These are phyloP conservation scores for Protomyces inundatus DNA, from an alignment of 1,139 yeast species.

Conservation along the genomic window DNA sequence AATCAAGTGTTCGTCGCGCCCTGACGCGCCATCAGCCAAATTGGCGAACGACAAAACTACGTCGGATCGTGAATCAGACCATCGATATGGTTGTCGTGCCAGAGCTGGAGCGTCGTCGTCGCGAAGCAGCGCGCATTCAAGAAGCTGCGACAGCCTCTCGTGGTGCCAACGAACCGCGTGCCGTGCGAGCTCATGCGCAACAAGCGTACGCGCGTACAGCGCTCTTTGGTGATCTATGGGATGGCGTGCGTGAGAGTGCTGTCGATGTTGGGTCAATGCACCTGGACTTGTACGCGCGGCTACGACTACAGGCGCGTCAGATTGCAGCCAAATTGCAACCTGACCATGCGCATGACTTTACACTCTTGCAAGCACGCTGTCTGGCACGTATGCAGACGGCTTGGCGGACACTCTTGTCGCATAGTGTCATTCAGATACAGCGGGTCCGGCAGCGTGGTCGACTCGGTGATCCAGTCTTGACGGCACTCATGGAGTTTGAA, in stretches of 20 bases:
- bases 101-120: constrained; percentile 6
- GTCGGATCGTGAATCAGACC: constrained; percentile 5
- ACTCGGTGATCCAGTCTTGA: background rate
- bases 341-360: constrained; percentile 2
- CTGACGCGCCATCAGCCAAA: background rate
- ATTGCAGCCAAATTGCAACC: background rate
- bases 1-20: background rate
- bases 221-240: constrained; percentile 17
- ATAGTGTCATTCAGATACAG: constrained; percentile 8
- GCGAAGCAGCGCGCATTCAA: constrained; percentile 1
- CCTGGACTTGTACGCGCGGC: background rate
- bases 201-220: background rate
- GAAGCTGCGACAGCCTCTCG: background rate
- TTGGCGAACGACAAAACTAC: background rate
- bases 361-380: constrained; percentile 1
- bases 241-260: background rate
- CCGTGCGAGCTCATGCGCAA: background rate
- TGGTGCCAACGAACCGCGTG: background rate
- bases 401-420: constrained; percentile 13
- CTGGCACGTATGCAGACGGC: constrained; percentile 8
- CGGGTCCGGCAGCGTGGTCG: constrained; percentile 5
- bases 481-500: constrained; percentile 12
- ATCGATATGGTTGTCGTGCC: constrained; percentile 13
- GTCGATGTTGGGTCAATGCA: constrained; percentile 1
- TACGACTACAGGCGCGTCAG: background rate